phyloP scores from a whole-genome alignment of 1,284 basidiomycete genomes.

The Fomes fomentarius region DNA sequence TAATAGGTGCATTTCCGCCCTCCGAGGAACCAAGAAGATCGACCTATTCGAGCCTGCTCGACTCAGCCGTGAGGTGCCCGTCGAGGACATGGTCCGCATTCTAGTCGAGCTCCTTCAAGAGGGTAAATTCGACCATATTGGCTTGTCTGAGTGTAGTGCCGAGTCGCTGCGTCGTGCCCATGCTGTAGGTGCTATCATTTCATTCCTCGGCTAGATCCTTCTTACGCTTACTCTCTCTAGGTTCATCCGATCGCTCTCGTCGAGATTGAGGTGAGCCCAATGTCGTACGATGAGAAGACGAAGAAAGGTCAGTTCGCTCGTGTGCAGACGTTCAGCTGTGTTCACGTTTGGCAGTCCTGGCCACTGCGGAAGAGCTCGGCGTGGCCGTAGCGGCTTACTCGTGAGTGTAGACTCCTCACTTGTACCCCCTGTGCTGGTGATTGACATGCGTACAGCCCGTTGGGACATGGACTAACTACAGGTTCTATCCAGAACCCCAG shows the following conservation, averaged over 20 bases:
- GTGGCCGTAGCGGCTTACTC: slow-evolving; percentile 60
- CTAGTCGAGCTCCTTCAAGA: slow-evolving; percentile 36
- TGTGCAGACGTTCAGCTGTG: background rate
- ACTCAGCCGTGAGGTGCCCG: slow-evolving; percentile 32
- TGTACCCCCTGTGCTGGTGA: background rate
- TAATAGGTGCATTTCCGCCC: slow-evolving; percentile 36
- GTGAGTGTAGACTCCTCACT: slow-evolving; percentile 22
- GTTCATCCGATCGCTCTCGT: slow-evolving; percentile 48
- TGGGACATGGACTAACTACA: slow-evolving; percentile 59
- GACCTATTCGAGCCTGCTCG: slow-evolving; percentile 48
- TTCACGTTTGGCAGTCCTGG: slow-evolving; percentile 33
- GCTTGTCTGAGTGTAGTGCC: slow-evolving; percentile 50
- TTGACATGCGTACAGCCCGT: slow-evolving; percentile 37
- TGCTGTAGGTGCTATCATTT: background rate
- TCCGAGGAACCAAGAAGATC: slow-evolving; percentile 46
- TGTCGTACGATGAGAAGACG: slow-evolving; percentile 50
- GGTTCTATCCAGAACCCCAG: slow-evolving; percentile 47
- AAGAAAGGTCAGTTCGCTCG: slow-evolving; percentile 46
- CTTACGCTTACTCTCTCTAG: slow-evolving; percentile 11
- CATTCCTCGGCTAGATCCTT: background rate
- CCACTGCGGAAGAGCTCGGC: slow-evolving; percentile 45
- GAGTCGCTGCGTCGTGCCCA: slow-evolving; percentile 43
- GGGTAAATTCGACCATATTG: slow-evolving; percentile 51
- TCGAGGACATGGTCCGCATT: slow-evolving; percentile 36
- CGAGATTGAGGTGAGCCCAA: slow-evolving; percentile 59